A percentile compares a stretch with the other conserved stretches of the same genome.
phyloP scores from a whole-genome alignment of 2,329 filamentous ascomycete species.

The Phialophora expanda region DNA sequence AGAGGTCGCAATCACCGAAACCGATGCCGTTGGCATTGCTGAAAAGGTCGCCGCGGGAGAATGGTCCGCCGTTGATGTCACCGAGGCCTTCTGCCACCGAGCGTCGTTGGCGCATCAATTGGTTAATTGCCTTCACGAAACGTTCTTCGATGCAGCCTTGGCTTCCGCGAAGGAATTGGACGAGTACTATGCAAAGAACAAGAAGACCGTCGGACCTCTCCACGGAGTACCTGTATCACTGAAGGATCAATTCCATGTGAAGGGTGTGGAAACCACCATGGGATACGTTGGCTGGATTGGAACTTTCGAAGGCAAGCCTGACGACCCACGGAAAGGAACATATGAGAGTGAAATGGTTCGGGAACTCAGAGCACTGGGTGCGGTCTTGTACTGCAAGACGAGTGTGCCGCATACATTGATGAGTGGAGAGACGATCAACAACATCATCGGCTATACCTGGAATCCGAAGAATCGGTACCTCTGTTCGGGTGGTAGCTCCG shows the following conservation, averaged over 20 bases:
- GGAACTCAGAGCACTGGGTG: constrained; percentile 60
- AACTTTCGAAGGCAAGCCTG: constrained; percentile 61
- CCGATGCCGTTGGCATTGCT: constrained; percentile 62
- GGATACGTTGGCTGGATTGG: constrained; percentile 71
- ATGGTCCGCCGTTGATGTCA: constrained; percentile 63
- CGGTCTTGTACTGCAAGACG: constrained; percentile 62
- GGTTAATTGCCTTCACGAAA: constrained; percentile 60
- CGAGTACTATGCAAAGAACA: constrained; percentile 50
- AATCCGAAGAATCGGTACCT: constrained; percentile 64
- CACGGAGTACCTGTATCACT: constrained; percentile 66
- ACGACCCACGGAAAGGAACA: constrained; percentile 55
- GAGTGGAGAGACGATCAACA: constrained; percentile 65
- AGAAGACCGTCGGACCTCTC: constrained; percentile 60
- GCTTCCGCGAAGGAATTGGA: constrained; percentile 57
- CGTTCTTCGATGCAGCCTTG: constrained; percentile 61
- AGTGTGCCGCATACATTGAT: constrained; percentile 63
- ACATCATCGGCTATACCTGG: constrained; percentile 63
- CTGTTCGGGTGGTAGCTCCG: constrained; percentile 62
- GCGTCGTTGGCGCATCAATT: constrained; percentile 65
- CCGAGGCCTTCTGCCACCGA: constrained; percentile 62
- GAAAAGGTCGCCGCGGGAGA: constrained; percentile 58
- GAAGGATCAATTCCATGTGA: constrained; percentile 56
- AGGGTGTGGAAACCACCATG: constrained; percentile 62
- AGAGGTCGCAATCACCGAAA: constrained; percentile 67
- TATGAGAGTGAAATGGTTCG: constrained; percentile 65